Evolutionary conservation across 2,329 filamentous ascomycete species (phyloP).

Genomic region (Diaporthe helianthi): DNA sequence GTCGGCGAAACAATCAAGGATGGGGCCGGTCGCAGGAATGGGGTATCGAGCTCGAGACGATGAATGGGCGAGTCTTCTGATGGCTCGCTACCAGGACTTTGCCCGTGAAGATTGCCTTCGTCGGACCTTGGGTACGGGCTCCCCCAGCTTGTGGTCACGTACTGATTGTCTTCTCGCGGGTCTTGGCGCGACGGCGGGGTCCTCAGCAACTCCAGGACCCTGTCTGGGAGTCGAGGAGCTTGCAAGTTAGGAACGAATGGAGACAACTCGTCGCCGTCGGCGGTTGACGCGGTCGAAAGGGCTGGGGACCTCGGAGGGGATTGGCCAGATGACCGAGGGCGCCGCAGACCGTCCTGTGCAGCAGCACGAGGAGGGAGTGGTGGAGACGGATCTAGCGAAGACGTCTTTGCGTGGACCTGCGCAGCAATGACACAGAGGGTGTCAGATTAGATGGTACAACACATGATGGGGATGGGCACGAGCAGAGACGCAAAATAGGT

Average conservation of each 20-base stretch:
- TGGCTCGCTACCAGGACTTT: slow-evolving; percentile 63
- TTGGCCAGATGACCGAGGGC: slow-evolving; percentile 45
- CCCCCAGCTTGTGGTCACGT: slow-evolving; percentile 84
- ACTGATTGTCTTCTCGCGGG: slow-evolving; percentile 49
- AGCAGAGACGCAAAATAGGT: background rate
- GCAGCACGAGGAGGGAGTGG: slow-evolving; percentile 64
- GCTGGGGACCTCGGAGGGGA: slow-evolving; percentile 61
- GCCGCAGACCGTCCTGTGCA: slow-evolving; percentile 63
- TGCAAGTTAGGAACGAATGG: slow-evolving; percentile 65
- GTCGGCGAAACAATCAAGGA: slow-evolving; percentile 47
- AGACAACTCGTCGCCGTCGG: slow-evolving; percentile 63
- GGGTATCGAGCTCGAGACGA: slow-evolving; percentile 67
- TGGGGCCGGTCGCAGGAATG: slow-evolving; percentile 65
- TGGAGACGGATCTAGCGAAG: slow-evolving; percentile 56
- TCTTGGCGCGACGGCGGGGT: slow-evolving; percentile 54
- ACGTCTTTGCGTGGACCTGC: slow-evolving; percentile 60
- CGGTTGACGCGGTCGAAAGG: slow-evolving; percentile 68
- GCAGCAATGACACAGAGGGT: slow-evolving; percentile 32
- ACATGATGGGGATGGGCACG: slow-evolving; percentile 7
- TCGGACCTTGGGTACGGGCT: slow-evolving; percentile 82
- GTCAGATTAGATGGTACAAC: slow-evolving; percentile 22
- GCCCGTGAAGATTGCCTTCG: slow-evolving; percentile 53
- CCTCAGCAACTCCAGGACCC: slow-evolving; percentile 61
- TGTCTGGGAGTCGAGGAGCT: slow-evolving; percentile 63
- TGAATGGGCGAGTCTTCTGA: slow-evolving; percentile 69